Base-by-base conservation (phyloP, 306 rosid species). In the Acmispon strigosus region DNA sequence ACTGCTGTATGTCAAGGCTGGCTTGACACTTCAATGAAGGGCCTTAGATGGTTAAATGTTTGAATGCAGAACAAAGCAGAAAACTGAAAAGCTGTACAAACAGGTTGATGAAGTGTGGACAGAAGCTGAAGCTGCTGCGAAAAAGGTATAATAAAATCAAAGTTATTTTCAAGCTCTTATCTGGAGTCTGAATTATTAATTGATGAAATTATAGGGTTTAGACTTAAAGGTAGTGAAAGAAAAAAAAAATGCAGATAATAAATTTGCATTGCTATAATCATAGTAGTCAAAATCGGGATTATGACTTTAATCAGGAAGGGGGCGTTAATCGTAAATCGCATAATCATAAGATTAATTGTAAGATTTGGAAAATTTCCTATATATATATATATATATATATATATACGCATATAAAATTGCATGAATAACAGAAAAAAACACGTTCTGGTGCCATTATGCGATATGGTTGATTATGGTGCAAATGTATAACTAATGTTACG, bases 31-130 rank as follows among this genome's bases (percentile, higher is more conserved):
- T 84, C 80, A 84, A 75, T 78, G 96, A 87, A 65, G 76, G 90
- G 85, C 74, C 90, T 94, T 88, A 91, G 88, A 89, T 78, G 88
- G 86, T 91, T 89, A 89, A 89, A 80, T 91, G 86, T 77, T 77
- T 81, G 70, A 85, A 91, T 91, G 97, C 99, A 94, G 99, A 87
- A 91, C 99, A 59, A 94, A 89, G 92, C 92, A 94, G 87, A 91
- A 81, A 72, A 86, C 91, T 36, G 92, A 87, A 87, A 74, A 83
- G 86, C 89, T 94, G 76, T 91, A 87, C 92, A 89, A 84, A 89
- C 89, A 83, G 74, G 96, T 81, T 66, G 99, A 89, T 83, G 96
- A 85, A 55, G 94, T 60, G 6, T 94, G 97, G 98, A 83, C 87
- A 0, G 92, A 90, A 73, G 99, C 96, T 19, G 99, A 91, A 84